Evolutionary conservation across 2,329 filamentous ascomycete species (phyloP).

Genomic region (Talaromyces pinophilus): DNA sequence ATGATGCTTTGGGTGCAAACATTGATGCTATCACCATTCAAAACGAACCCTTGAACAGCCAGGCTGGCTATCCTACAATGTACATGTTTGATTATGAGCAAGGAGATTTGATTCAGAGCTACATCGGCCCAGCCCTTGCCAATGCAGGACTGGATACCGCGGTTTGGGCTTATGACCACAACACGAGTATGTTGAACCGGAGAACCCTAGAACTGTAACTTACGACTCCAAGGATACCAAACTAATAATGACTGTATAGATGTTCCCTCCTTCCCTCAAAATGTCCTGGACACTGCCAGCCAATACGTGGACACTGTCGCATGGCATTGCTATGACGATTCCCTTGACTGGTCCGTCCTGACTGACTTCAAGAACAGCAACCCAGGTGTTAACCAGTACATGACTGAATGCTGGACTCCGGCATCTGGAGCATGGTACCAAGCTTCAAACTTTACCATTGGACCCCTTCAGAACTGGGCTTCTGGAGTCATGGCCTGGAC

Average conservation of each 20-base stretch:
- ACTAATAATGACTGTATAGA: neutral
- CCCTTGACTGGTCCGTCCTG: constrained; percentile 13
- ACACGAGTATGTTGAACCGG: constrained; percentile 2
- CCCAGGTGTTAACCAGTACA: constrained; percentile 16
- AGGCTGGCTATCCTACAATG: constrained; percentile 18
- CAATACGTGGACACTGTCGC: constrained; percentile 20
- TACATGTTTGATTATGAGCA: constrained; percentile 16
- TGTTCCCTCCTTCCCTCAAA: constrained; percentile 12
- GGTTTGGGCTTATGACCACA: constrained; percentile 20
- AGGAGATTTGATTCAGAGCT: constrained; percentile 8
- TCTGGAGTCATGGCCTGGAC: constrained; percentile 21
- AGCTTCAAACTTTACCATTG: constrained; percentile 9
- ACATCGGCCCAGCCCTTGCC: constrained; percentile 19
- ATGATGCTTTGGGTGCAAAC: constrained; percentile 13
- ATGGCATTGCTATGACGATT: constrained; percentile 16
- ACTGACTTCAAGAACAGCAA: constrained; percentile 18
- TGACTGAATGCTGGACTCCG: constrained; percentile 19
- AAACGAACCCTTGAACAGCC: constrained; percentile 18
- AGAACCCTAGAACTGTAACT: too few relatives aligned
- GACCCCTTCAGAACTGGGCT: constrained; percentile 20
- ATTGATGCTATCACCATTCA: constrained; percentile 19
- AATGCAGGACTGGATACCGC: constrained; percentile 13
- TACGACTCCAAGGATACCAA: too few relatives aligned
- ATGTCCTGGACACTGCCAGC: constrained; percentile 6
- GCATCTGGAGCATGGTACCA: constrained; percentile 14